Base-by-base conservation (phyloP, 768 basidiomycete species). In the Candolleomyces aberdarensis region DNA sequence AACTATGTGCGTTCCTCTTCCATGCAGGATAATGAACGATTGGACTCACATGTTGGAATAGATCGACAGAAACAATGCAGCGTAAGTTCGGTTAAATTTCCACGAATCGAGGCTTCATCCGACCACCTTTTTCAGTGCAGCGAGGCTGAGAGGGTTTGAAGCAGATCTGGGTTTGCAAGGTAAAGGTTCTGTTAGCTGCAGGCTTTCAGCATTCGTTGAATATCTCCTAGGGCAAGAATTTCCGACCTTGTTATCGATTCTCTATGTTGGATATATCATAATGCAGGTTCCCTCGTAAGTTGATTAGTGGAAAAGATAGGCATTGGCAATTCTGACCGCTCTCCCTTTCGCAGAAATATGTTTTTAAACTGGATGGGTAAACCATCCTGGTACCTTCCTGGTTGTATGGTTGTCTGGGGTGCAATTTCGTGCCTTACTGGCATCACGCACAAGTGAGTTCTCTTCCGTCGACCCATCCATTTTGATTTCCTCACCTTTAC, bases 201-300 rank as follows among this genome's bases (percentile, higher is more conserved):
- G 40, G 31, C n/a, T 31, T 31, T 3, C 26, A 26, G 26, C 26
- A 50, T 15, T n/a, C 15, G 15, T 49, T n/a, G 6, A 40, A 20
- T 15, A 49, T 20, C 32, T 31, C 36, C 26, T 19, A 72, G 70
- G 82, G 29, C 78, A 83, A 57, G 78, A 91, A 65, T 92, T 90
- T 67, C 80, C 85, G 11, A 85, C 88, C 0, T 72, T 91, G 15
- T 71, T 92, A 46, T 86, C 86, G 46, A 83, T 88, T 52, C 77
- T 91, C 36, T 92, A 89, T 66, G 79, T 90, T 48, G 80, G 89
- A 11, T 91, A 91, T 67, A 88, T 88, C 60, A 71, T 89, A 43
- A 90, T 91, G 89, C 90, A 92, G 69, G 80, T 92, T 57, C 89
- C 89, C 46, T 89, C 86, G 86, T 88, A 66, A 73, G 86, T 74